These are phyloP conservation scores for Saccharomyces hybrid DNA, from an alignment of 1,139 yeast genomes.

Conservation along the genomic window DNA sequence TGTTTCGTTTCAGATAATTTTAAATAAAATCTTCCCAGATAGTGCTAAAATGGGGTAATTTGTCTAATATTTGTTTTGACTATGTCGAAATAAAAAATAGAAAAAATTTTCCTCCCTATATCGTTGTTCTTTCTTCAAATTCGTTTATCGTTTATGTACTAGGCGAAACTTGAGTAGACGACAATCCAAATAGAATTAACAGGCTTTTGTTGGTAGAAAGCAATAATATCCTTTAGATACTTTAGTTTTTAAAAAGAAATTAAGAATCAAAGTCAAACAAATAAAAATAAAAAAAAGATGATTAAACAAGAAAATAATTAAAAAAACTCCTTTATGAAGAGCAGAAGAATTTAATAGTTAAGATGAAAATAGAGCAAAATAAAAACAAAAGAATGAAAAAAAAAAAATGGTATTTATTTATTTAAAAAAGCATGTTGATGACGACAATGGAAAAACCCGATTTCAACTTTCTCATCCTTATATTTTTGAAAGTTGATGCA, in stretches of 20 bases:
- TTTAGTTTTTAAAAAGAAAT: neutral
- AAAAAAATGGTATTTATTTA: neutral
- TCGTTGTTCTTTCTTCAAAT: neutral
- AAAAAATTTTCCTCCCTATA: neutral
- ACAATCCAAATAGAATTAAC: neutral
- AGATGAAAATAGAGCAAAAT: neutral
- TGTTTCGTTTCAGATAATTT: constrained; percentile 8
- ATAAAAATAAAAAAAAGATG: neutral
- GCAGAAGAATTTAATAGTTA: neutral
- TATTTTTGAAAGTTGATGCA: neutral
- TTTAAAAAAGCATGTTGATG: neutral
- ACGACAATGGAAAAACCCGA: neutral
- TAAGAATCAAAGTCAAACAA: neutral
- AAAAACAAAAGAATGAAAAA: neutral
- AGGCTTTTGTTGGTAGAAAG: neutral
- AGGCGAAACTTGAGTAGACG: neutral
- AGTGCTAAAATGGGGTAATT: neutral
- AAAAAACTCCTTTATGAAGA: neutral
- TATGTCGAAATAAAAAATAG: neutral
- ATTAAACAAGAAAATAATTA: neutral
- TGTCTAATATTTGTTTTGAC: neutral
- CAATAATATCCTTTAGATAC: neutral
- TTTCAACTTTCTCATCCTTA: neutral
- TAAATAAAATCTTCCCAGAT: neutral
- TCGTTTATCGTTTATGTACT: neutral